Evolutionary conservation across 768 basidiomycete genomes (phyloP), one percentile per base, ranked within the genome.

Genomic region (Tricholomella constricta): DNA sequence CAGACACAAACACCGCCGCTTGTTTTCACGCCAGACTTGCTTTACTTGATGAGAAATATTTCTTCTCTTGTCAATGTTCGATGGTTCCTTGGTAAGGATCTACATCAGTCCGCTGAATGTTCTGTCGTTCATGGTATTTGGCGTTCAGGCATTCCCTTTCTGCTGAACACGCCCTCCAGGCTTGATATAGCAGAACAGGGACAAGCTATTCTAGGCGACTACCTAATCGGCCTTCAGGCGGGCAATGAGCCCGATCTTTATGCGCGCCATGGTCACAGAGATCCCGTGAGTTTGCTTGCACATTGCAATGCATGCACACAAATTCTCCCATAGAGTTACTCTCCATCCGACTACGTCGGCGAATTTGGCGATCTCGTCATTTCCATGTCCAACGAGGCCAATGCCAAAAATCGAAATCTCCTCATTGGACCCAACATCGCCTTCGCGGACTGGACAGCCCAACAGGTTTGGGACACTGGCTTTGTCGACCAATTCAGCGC

Each of bases 161-260:
- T 89, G 60, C 81, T 88, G 47, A 81, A 82, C 14, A 59, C 71
- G 35, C 70, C 83, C 61, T 78, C 79, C 65, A 70, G 79, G 12
- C 69, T 86, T 3, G 72, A 65, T 12, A 83, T 89, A 40, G 85
- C 80, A 6, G 80, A 85, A 60, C 65, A 73, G 45, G 86, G 82
- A 3, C 79, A 91, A 59, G 52, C 66, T n/a, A 84, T 91, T 54
- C 73, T 93, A 0, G 91, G 91, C 0, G 71, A 82, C 53, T 71
- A 78, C 55, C 74, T 93, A 12, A 66, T 88, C 32, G 90, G 86
- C 0, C 70, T 89, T 19, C 86, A 91, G 65, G 78, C 82, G 4
- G 89, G 84, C 1, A 91, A 92, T 66, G 88, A 91, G 67, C 81
- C 73, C 9, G 81, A 83, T 65, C 67, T 81, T 37, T 84, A 81